Evolutionary conservation across 2,329 filamentous ascomycete species (phyloP), one percentile per base, ranked within the genome.

Genomic region (Bimuria novae-zelandiae): DNA sequence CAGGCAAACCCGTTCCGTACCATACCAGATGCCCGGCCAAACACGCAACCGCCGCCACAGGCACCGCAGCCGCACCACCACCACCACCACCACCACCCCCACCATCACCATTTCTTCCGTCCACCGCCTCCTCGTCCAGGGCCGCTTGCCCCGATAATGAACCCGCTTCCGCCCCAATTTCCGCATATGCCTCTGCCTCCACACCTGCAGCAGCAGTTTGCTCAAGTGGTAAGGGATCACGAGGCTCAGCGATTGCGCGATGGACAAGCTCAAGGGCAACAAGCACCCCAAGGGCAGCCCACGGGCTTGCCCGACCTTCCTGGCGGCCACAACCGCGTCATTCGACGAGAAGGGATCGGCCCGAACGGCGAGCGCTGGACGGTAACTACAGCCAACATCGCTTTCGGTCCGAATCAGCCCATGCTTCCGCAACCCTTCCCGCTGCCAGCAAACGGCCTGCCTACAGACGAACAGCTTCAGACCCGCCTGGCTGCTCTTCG

Each of bases 361-460:
- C 78, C 80, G 8, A 80, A 83, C 57, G 81, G 81, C 14, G 75
- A 81, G 52, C 74, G 79, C 51, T 82, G 79, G 76, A 78, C 79
- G 36, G 73, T 83, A 48, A 81, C 79, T 2, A 73, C 80, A 48
- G 82, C 82, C 60, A 79, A 81, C 55, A 74, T 75, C 12, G 66
- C 60, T 23, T 56, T 70, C 16, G 64, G 68, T 12, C 42, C 57
- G 5, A 57, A 57, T 12, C 65, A 63, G 30, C 61, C 64, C 7
- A 54, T 61, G n/a, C 56, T 65, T 19, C 59, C 60, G 7, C 62
- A 63, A 1, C 52, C 63, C 3, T 62, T 68, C 40, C 61, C 63
- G 7, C 57, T 61, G 11, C 63, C 60, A 3, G 55, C 33, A 36
- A 36, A 36, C 30, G n/a, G n/a, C 33, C 14, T 36, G 33, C 33